Conservation (phyloP, 108 stramenopile species). For the Nitzschia sp. region DNA sequence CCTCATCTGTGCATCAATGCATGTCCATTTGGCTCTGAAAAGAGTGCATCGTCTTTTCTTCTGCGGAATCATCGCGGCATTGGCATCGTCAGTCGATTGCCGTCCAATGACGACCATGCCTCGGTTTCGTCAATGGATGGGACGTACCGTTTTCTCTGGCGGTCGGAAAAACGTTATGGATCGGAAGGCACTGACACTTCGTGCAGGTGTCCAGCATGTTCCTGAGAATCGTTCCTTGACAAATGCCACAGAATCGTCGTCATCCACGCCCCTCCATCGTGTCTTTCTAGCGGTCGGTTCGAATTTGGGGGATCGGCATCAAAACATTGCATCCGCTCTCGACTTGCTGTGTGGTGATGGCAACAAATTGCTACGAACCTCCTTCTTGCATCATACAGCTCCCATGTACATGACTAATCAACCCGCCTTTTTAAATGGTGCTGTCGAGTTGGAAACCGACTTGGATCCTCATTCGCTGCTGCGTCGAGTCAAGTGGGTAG, state of each 20-base stretch:
- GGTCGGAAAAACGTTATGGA: too few relatives aligned
- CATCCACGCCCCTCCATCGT: neutral
- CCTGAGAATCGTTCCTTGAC: neutral
- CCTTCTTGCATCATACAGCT: slow-evolving; percentile 72
- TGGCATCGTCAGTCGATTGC: too few relatives aligned
- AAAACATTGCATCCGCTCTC: slow-evolving; percentile 59
- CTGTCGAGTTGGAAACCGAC: slow-evolving; percentile 68
- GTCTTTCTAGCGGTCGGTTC: slow-evolving; percentile 84
- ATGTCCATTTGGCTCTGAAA: too few relatives aligned
- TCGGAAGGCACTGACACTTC: neutral
- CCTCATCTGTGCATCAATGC: too few relatives aligned
- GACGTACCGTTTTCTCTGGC: too few relatives aligned
- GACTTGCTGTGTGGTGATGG: slow-evolving; percentile 35
- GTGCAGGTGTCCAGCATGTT: neutral
- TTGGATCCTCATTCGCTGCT: slow-evolving; percentile 61
- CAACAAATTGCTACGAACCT: slow-evolving; percentile 58
- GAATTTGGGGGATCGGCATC: slow-evolving; percentile 74
- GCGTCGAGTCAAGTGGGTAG: slow-evolving; percentile 58
- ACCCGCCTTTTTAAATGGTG: slow-evolving; percentile 87
- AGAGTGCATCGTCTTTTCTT: too few relatives aligned
- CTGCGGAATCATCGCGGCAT: too few relatives aligned
- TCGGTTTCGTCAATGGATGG: too few relatives aligned
- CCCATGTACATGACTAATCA: slow-evolving; percentile 92
- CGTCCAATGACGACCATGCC: too few relatives aligned
- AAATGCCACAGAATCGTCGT: neutral